Evolutionary conservation across 2,329 filamentous ascomycete genomes (phyloP), one percentile per base, ranked within the genome.

Genomic region (Ceratocystis colombiana): DNA sequence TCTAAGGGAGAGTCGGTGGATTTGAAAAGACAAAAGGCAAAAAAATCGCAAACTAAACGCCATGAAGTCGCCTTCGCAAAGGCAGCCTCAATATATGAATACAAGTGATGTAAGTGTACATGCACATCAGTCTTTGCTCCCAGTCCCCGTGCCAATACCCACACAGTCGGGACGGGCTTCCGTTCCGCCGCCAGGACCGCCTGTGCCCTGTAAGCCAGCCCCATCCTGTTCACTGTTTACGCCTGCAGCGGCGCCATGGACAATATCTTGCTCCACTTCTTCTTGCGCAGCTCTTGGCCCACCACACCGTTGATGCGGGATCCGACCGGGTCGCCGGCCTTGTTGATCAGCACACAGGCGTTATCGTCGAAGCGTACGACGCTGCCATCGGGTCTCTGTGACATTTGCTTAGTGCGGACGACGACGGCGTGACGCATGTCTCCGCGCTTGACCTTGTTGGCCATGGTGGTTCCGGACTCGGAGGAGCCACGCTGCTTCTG

Each of bases 201-300:
- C 33, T 12, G 3, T 10, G 33, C 8, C 33, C 8, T 8, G 30
- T 8, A 6, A 6, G 33, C 33, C 33, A 37, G 33, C 37, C 37
- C 8, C 37, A 12, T 41, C n/a, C 17, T 7, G 30, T 10, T 20
- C 57, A 10, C 30, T 20, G 10, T 65, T 71, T 77, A 84, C 46
- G 79, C 82, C 72, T 84, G 80, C 77, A 82, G 81, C 25, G 94
- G 93, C 65, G 94, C 94, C 82, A 99, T 84, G 71, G 90, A 96
- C 74, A 99, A 77, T 72, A 99, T 97, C 84, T 97, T 99, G 72
- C 91, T 96, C 94, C 94, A 99, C 79, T 96, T 88, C 82, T 89
- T 94, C 74, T 89, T 85, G 75, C 89, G 86, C 76, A 99, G 77
- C 79, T 99, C 94, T 37, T 86, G 83, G 68, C 91, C 94, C 57